Evolutionary conservation across 257 asterid genomes (phyloP).

Genomic region (Scutellaria minor): DNA sequence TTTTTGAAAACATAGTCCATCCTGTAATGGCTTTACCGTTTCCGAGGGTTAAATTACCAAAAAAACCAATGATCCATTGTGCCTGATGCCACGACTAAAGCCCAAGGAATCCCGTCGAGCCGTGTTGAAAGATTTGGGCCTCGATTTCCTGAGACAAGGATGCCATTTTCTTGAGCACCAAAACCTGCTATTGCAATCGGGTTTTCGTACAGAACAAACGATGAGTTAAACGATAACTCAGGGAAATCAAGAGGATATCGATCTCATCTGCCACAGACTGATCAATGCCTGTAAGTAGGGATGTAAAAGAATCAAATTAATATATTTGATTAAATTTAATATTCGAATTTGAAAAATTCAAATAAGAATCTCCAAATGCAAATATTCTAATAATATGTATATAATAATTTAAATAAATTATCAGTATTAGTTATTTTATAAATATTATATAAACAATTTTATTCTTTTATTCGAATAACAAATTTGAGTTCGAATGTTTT

Average conservation of each 20-base stretch:
- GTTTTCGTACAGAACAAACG: constrained; percentile 29
- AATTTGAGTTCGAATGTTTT: no score
- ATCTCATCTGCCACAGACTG: constrained; percentile 56
- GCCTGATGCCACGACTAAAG: constrained; percentile 43
- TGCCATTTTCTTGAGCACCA: constrained; percentile 49
- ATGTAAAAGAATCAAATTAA: no score
- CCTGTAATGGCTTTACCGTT: constrained; percentile 37
- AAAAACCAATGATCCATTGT: constrained; percentile 45
- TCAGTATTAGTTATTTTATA: no score
- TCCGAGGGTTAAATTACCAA: constrained; percentile 39
- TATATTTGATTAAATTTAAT: no score
- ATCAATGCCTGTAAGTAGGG: constrained; percentile 52
- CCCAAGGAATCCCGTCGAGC: constrained; percentile 51
- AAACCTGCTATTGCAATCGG: constrained; percentile 52
- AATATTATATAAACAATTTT: no score
- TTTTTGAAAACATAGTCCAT: constrained; percentile 40
- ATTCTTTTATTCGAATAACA: no score
- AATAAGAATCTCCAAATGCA: no score
- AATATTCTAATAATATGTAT: no score
- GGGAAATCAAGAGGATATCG: constrained; percentile 47
- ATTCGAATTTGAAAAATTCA: no score
- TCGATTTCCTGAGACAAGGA: constrained; percentile 48
- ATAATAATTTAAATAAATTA: no score
- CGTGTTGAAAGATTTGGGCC: constrained; percentile 26
- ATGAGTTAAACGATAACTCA: constrained; percentile 31